Base-by-base conservation (phyloP, 192 early-diverging fungal species). In the Coemansia sp. region DNA sequence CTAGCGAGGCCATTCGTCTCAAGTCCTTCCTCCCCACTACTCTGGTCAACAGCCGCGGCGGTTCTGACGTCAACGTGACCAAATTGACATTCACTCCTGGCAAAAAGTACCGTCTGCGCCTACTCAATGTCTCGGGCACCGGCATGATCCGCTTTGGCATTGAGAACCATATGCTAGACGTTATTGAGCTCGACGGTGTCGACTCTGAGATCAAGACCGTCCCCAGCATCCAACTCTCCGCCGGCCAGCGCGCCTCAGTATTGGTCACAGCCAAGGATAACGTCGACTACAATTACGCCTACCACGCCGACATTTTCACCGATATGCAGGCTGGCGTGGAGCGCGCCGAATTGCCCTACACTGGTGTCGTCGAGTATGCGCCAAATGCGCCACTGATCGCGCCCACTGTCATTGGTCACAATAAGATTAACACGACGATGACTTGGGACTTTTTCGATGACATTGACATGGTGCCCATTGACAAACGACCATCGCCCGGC, bases 171-270 rank as follows among this genome's bases (percentile, higher is more conserved):
- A 79, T 75, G 15, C 76, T 96, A 75, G 72, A 82, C 43, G 84
- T 96, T n/a, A 92, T 96, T 68, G 95, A 96, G 78, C 85, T 89
- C 60, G 93, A 95, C 53, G 92, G 93, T 63, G 83, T 87, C 49
- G 87, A 90, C 64, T 86, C 87, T 15, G 81, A 91, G 66, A 85
- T 85, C 31, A 87, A 77, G 60, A 76, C 70, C 24, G 87, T 88
- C 24, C 67, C 83, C 36, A 86, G 78, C 63, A 74, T 93, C 55
- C 75, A 87, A 66, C 64, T 94, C 36, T 87, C 89, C 5, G 87
- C 87, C 41, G 95, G 91, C 7, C 94, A 95, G 75, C 90, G 95
- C 53, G 81, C 87, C 60, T 93, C 94, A 33, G 91, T 96, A 5
- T 80, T 96, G 11, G 88, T 95, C 5, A 92, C 87, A 1, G 92